Evolutionary conservation across 441 rosid species (phyloP).

Genomic region (Populus hybrid): DNA sequence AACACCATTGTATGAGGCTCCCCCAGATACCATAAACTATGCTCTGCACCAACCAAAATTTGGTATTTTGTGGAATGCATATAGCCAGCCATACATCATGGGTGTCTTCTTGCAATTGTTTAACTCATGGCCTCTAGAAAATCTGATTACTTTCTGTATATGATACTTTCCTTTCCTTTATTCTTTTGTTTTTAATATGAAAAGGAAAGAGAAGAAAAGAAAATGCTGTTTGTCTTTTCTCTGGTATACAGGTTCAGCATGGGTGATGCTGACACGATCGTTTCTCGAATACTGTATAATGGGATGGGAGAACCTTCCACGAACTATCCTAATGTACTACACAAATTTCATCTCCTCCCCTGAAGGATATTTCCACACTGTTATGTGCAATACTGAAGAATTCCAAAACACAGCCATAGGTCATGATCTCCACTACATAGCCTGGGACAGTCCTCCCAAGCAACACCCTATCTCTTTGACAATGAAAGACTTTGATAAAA

Average conservation of each 20-base stretch:
- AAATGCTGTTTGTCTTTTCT: constrained; percentile 3
- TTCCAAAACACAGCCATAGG: constrained; percentile 56
- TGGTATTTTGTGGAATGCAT: background rate
- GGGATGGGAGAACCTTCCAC: constrained; percentile 91
- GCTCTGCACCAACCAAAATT: background rate
- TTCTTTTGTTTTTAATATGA: background rate
- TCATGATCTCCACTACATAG: constrained; percentile 92
- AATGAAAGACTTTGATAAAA: constrained; percentile 62
- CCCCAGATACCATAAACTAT: background rate
- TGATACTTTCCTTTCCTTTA: background rate
- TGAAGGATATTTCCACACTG: constrained; percentile 93
- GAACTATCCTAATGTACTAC: constrained; percentile 83
- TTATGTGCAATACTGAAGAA: constrained; percentile 67
- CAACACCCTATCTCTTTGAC: constrained; percentile 78
- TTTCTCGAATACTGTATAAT: constrained; percentile 77
- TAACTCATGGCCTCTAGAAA: background rate
- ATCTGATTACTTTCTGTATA: background rate
- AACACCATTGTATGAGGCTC: background rate
- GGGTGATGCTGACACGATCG: constrained; percentile 67
- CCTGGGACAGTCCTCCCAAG: constrained; percentile 96
- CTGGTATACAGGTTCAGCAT: constrained; percentile 69
- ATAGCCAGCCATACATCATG: no score
- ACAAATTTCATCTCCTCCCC: constrained; percentile 89
- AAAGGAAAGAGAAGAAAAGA: background rate
- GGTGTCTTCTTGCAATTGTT: background rate